A percentile compares a stretch with the other conserved stretches of the same genome.
Conservation (phyloP, 352 stramenopile genomes). For the Pythium pectinolyticum region DNA sequence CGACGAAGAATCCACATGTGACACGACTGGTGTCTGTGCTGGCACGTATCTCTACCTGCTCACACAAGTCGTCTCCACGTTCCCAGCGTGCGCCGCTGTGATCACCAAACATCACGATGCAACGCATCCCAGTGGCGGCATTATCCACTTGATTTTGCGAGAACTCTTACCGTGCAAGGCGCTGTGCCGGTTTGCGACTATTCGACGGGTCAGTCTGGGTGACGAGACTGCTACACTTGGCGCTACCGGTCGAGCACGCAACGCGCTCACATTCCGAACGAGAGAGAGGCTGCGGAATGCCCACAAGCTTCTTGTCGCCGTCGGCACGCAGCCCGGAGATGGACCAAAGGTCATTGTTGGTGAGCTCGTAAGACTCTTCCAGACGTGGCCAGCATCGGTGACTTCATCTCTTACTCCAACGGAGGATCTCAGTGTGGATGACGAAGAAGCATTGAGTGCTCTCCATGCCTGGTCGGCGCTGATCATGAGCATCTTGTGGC, state of each 20-base stretch:
- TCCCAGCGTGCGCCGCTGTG: conserved; percentile 65
- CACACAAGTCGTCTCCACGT: conserved; percentile 70
- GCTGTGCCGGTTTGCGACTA: conserved; percentile 62
- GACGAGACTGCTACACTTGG: conserved; percentile 29
- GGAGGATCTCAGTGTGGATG: conserved; percentile 43
- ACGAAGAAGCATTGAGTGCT: conserved; percentile 71
- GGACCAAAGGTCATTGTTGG: conserved; percentile 74
- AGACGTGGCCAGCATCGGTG: conserved; percentile 51
- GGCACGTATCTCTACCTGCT: conserved; percentile 72
- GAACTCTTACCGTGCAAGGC: conserved; percentile 76
- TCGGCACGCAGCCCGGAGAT: conserved; percentile 74
- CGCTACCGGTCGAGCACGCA: conserved; percentile 27
- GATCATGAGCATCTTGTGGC: conserved; percentile 89
- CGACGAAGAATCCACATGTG: background rate
- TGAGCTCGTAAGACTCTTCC: conserved; percentile 71
- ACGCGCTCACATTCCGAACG: conserved; percentile 38
- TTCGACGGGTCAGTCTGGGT: conserved; percentile 39
- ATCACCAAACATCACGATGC: conserved; percentile 43
- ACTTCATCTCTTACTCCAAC: background rate
- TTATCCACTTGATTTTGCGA: conserved; percentile 60
- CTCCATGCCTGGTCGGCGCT: conserved; percentile 82
- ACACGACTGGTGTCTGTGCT: conserved; percentile 38
- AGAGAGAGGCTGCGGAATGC: conserved; percentile 61
- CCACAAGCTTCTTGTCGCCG: conserved; percentile 63
- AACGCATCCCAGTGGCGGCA: conserved; percentile 28